These are phyloP conservation scores for Blastobotrys terrestris DNA, from an alignment of 805 yeast species.

Conservation along the genomic window DNA sequence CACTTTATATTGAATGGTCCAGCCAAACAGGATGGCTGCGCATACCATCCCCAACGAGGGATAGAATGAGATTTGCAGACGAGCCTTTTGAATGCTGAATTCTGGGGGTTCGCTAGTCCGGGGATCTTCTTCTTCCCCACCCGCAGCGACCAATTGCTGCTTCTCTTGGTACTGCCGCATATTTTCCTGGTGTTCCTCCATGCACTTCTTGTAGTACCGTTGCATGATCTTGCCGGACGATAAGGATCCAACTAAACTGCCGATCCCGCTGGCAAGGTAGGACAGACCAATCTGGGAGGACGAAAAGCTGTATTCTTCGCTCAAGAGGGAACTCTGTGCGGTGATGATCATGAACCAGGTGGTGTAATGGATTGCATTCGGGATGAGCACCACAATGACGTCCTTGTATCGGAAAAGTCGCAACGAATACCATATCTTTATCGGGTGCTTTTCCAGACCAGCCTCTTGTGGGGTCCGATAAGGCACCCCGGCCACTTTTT, in stretches of 20 bases:
- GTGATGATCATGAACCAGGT: slow-evolving; percentile 67
- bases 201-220: slow-evolving; percentile 36
- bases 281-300: slow-evolving; percentile 60
- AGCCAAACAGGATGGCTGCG: slow-evolving; percentile 54
- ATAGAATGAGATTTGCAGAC: slow-evolving; percentile 42
- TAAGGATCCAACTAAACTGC: slow-evolving; percentile 55
- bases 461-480: slow-evolving; percentile 1
- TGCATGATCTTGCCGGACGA: slow-evolving; percentile 53
- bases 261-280: slow-evolving; percentile 68
- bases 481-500: slow-evolving; percentile 19
- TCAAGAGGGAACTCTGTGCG: slow-evolving; percentile 50
- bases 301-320: slow-evolving; percentile 43
- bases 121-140: slow-evolving; percentile 3
- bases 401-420: slow-evolving; percentile 39
- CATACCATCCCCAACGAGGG: slow-evolving; percentile 39
- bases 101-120: slow-evolving; percentile 17
- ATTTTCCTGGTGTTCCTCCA: slow-evolving; percentile 13
- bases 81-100: slow-evolving; percentile 50
- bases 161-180: slow-evolving; percentile 15
- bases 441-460: neutral
- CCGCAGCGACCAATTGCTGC: neutral
- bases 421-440: slow-evolving; percentile 33
- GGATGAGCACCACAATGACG: slow-evolving; percentile 44
- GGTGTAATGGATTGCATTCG: slow-evolving; percentile 58
- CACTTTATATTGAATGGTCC: slow-evolving; percentile 53